Percentiles rank a stretch among this genome's conserved stretches.
Conservation (phyloP, 2,329 filamentous ascomycete species). For the Cytospora mali region DNA sequence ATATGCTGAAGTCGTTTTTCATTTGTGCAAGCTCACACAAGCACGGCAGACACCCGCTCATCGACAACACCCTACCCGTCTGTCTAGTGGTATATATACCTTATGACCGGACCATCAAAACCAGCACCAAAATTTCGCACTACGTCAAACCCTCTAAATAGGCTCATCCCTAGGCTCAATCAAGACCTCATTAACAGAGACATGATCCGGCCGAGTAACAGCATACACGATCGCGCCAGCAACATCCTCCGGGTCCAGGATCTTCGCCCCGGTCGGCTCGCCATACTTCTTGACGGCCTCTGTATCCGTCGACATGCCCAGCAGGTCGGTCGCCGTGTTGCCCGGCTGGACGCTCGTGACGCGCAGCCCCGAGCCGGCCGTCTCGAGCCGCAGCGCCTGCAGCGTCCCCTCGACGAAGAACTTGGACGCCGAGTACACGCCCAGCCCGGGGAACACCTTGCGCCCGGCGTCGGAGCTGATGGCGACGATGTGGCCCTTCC, state of each 20-base stretch:
- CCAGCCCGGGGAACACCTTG: slow-evolving; percentile 79
- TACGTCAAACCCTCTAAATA: slow-evolving; percentile 49
- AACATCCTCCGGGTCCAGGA: slow-evolving; percentile 73
- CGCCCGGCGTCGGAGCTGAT: slow-evolving; percentile 82
- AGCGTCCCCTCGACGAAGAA: slow-evolving; percentile 84
- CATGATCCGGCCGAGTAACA: slow-evolving; percentile 72
- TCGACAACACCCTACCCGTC: background rate
- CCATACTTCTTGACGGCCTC: slow-evolving; percentile 81
- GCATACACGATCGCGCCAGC: slow-evolving; percentile 75
- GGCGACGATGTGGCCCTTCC: slow-evolving; percentile 73
- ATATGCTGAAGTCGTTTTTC: background rate
- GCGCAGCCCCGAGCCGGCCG: slow-evolving; percentile 70
- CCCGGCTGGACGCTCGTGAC: slow-evolving; percentile 78
- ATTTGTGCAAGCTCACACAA: background rate
- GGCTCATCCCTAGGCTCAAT: slow-evolving; percentile 79
- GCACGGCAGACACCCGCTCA: background rate
- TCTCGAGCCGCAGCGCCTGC: slow-evolving; percentile 75
- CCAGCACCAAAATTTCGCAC: background rate
- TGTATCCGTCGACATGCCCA: slow-evolving; percentile 73
- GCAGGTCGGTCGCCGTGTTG: slow-evolving; percentile 72
- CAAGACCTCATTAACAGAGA: slow-evolving; percentile 78
- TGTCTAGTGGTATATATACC: background rate
- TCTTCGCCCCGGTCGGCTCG: slow-evolving; percentile 72
- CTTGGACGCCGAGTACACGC: slow-evolving; percentile 81
- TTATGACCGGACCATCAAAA: background rate